Base-by-base conservation (phyloP, 202 grass and related monocot species). In the Zoysia matrella region DNA sequence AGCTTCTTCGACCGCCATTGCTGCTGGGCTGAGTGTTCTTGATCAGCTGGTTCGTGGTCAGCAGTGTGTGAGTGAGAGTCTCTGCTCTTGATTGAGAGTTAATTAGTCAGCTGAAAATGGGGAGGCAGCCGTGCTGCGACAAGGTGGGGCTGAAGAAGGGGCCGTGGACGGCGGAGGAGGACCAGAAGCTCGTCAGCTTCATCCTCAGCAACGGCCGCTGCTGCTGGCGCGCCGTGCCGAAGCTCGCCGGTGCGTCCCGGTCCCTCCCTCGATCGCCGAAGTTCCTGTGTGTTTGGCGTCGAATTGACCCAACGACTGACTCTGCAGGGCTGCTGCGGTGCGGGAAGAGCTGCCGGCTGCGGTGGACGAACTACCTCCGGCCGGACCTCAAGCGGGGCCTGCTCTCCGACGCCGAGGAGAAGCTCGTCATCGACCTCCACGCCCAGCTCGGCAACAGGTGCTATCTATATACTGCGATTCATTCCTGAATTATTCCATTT, bases 111-210 rank as follows among this genome's bases (percentile, higher is more conserved):
- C 3, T 1, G 11, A 0, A 0, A 86, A 94, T 97, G 94, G 94
- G 92, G 49, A 92, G 94, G 88, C 87, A 94, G 62, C 94, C 94
- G 52, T 94, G 92, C 82, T 97, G 92, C 79, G 94, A 97, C 50
- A 97, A 91, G 88, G 87, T 94, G 62, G 94, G 91, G 15, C 40
- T 97, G 85, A 97, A 97, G 88, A 97, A 92, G 86, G 94, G 94
- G 4, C 90, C 89, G 6, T 97, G 94, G 94, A 94, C 92, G 43
- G 92, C 78, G 46, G 94, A 94, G 86, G 91, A 94, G 76, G 91
- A 97, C 85, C 72, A 86, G 69, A 92, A 88, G 89, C 83, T 94
- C 69, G 67, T 94, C 80, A 81, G 81, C 84, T 97, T 97, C 84
- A 83, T 97, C 72, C 94, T 97, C 83, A 39, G 39, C 86, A 89